Percentiles rank a stretch among this genome's conserved stretches.
Evolutionary conservation across 495 filamentous ascomycete genomes (phyloP).

Genomic region (Geoglossum glabrum): DNA sequence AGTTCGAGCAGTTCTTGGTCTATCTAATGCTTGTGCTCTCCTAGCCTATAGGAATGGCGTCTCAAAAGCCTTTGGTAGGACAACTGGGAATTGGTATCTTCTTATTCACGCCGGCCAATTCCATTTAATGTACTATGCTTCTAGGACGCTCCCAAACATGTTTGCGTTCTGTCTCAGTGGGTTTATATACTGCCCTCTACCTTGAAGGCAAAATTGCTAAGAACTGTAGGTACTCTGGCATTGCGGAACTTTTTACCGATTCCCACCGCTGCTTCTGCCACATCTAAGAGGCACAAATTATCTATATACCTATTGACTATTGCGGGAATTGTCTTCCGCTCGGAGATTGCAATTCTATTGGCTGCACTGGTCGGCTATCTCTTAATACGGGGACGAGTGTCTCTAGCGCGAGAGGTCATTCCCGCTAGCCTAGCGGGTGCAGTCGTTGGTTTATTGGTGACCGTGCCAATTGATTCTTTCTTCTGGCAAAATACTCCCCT

Average conservation of each 20-base stretch:
- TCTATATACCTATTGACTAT: conserved; percentile 59
- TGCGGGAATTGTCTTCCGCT: conserved; percentile 72
- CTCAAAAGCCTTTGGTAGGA: conserved; percentile 43
- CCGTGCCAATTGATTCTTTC: conserved; percentile 63
- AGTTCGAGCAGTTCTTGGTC: conserved; percentile 61
- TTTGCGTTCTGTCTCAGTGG: conserved; percentile 74
- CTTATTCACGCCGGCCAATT: conserved; percentile 75
- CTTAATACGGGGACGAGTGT: conserved; percentile 32
- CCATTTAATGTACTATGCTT: conserved; percentile 86
- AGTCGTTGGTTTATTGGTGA: conserved; percentile 36
- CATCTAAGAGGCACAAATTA: conserved; percentile 20
- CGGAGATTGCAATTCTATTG: conserved; percentile 73
- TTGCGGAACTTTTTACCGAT: conserved; percentile 48
- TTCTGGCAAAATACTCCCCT: conserved; percentile 69
- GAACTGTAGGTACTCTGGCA: conserved; percentile 39
- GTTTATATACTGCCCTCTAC: neutral
- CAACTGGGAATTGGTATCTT: conserved; percentile 61
- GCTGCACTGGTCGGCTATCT: conserved; percentile 33
- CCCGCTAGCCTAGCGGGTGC: conserved; percentile 47
- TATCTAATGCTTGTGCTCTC: conserved; percentile 54
- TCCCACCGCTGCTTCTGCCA: conserved; percentile 5
- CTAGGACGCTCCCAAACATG: conserved; percentile 84
- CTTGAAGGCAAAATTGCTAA: neutral
- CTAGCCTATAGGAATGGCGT: conserved; percentile 42
- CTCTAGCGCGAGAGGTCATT: conserved; percentile 36